Base-by-base conservation (phyloP, 495 filamentous ascomycete genomes). In the Rostrohypoxylon terebratum region DNA sequence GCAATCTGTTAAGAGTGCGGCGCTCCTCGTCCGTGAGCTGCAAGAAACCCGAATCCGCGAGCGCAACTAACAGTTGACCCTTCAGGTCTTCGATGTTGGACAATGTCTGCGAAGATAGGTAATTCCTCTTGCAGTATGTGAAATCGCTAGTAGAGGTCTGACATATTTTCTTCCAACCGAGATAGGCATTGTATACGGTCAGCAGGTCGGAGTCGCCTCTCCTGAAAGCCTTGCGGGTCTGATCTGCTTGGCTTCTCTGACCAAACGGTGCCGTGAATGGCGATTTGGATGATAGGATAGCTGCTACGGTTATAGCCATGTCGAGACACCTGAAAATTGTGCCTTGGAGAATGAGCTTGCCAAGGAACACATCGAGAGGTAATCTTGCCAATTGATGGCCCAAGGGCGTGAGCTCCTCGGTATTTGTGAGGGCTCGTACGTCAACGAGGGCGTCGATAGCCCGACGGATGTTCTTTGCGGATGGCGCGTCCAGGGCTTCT, bases 71-170 rank as follows among this genome's bases (percentile, higher is more conserved):
- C 3, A 99, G 87, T 71, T 99, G 96, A 20, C 91, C 91, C 75
- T 98, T 98, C 45, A 98, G 82, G 71, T 99, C 96, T 75, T 99
- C 96, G 69, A 99, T 97, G 59, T 92, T 94, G 14, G 88, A 86
- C 0, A 99, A 84, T 0, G 92, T 94, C 76, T 96, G 94, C 4
- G 87, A 82, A 16, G 88, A 94, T 58, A 99, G 87, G 75, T 92
- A 98, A 78, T 96, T 97, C 82, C 94, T 97, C 33, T 91, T 88
- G 80, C 96, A 98, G 80, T 96, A 99, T 58, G 92, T 86, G 62
- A 87, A 90, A 72, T 97, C 94, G 63, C 90, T 90, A 1, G 85
- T 84, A 44, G 81, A 86, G 0, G 81, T 72, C 75, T 87, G 82
- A 77, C 92, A 94, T 5, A 92, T 86, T 44, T 90, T 89, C 67